Base-by-base conservation (phyloP, 2,329 filamentous ascomycete species). In the Xylaria polymorpha region DNA sequence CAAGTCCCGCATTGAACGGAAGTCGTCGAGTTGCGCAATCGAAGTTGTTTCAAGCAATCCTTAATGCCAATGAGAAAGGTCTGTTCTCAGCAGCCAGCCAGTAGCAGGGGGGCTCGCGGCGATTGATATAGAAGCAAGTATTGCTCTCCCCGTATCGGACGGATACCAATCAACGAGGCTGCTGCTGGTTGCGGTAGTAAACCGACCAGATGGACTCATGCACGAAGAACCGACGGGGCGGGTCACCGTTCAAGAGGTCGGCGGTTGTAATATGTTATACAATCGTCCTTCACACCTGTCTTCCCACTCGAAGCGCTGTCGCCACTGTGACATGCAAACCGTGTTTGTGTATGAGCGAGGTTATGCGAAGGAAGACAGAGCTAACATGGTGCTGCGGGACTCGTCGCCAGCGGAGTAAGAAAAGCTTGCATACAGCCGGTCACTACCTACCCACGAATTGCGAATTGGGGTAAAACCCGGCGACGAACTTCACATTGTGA, bases 61-160 rank as follows among this genome's bases (percentile, higher is more conserved):
- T 43, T 44, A 50, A 25, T 57, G n/a, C 15, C 35, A 32, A 61
- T 37, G 29, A 35, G 14, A 9, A 48, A 56, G 9, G 18, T 41
- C 39, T 41, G 10, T 43, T 51, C 51, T 10, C 14, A 35, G 50
- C n/a, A 35, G 18, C 41, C n/a, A 35, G 18, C 41, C 22, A 39
- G n/a, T 37, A 37, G 60, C 64, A 43, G 37, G n/a, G 48, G 20
- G n/a, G 61, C n/a, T 37, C 37, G 51, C 20, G 25, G 48, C 18
- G 37, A 66, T 53, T 55, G 58, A 68, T 69, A 66, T 69, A 66
- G 59, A 57, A 56, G n/a, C 41, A 63, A 63, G 25, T 35, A 20
- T 56, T 32, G 25, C 37, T n/a, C 22, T 37, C 44, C 25, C 39
- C 50, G 43, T 41, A 32, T 29, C 46, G 22, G 61, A 48, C n/a